phyloP scores from a whole-genome alignment of 352 stramenopile species.

The Phytopythium kandeliae region DNA sequence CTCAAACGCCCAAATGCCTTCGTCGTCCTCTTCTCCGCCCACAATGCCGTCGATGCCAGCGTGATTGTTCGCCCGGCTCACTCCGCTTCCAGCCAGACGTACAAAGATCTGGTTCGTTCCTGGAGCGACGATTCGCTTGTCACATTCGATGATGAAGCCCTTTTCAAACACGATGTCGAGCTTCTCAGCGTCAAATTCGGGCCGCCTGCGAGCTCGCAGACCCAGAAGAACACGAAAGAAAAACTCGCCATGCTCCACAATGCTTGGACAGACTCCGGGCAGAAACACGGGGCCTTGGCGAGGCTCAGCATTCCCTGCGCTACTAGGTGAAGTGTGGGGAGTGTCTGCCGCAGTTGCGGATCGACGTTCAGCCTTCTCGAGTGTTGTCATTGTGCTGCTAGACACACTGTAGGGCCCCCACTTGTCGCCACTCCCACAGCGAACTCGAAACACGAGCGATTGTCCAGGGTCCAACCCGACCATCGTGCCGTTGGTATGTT shows the following conservation, averaged over 20 bases:
- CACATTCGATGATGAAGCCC: constrained; percentile 44
- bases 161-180: constrained; percentile 47
- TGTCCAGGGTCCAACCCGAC: constrained; percentile 51
- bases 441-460: constrained; percentile 56
- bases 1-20: constrained; percentile 61
- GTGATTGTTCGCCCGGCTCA: constrained; percentile 9
- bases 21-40: constrained; percentile 17
- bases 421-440: constrained; percentile 42
- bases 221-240: constrained; percentile 55
- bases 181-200: constrained; percentile 46
- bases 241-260: constrained; percentile 53
- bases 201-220: constrained; percentile 36
- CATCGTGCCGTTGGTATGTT: constrained; percentile 57
- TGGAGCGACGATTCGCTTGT: constrained; percentile 44
- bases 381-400: constrained; percentile 45
- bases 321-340: background rate
- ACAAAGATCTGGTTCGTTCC: constrained; percentile 69
- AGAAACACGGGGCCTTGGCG: constrained; percentile 33
- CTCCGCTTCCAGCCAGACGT: constrained; percentile 16
- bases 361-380: constrained; percentile 20
- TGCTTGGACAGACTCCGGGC: constrained; percentile 52
- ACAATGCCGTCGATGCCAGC: background rate
- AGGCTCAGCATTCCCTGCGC: background rate
- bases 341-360: constrained; percentile 13
- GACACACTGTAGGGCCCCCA: constrained; percentile 70